Base-by-base conservation (phyloP, 371 early-diverging fungal species). In the Haplosporangium sp. region DNA sequence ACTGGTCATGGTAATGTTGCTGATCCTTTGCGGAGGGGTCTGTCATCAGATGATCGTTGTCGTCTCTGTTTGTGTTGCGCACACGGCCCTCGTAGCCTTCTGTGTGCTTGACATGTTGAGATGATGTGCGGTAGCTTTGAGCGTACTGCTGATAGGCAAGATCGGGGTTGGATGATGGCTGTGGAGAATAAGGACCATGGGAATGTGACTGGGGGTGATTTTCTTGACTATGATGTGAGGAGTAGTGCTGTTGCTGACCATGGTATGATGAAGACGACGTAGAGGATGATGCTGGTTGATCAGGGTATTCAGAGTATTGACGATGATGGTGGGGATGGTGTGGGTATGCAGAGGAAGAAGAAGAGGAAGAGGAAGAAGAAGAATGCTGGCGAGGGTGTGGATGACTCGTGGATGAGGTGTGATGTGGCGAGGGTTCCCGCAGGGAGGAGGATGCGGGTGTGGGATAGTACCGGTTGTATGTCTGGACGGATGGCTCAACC, bases 1-100 rank as follows among this genome's bases (percentile, higher is more conserved):
- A 74, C 41, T 68, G 65, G 36, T 74, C 74, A 36, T 69, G 74
- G 42, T 66, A 66, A 23, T 59, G 71, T 50, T 76, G 76, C 29
- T 76, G 76, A 59, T 76, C 76, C 16, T 64, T 59, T 16, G 18
- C 63, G 6, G 56, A 67, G 13, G 63, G 55, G n/a, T 64, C 69
- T 6, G 76, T 69, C 51, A 76, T 47, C 56, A 76, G 51, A 50
- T 76, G 70, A 36, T 76, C 76, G 55, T 76, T 70, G 21, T 76
- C 63, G 55, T 76, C 76, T n/a, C 76, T 50, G 55, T 47, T 70
- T 7, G 76, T 66, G 43, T 69, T 69, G 38, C 76, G 76, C 21
- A 76, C 59, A n/a, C 63, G 64, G 16, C 70, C 70, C 43, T 70
- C 67, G 20, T 74, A 74, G n/a, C 74, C 74, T 36, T 68, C 74